Evolutionary conservation across 805 yeast genomes (phyloP), one percentile per base, ranked within the genome.

Genomic region (Candida montana): DNA sequence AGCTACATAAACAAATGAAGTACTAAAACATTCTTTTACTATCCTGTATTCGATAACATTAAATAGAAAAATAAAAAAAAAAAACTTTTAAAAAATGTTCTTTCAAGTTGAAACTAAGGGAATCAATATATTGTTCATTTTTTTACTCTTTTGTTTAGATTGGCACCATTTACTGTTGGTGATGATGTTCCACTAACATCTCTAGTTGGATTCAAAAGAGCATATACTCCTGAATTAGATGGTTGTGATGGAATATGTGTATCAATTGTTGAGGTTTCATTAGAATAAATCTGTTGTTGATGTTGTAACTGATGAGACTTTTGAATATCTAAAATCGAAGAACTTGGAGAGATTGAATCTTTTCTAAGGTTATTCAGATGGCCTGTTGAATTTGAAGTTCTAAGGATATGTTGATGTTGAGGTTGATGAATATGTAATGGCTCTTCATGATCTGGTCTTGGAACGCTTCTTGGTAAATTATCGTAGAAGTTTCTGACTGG

Each of bases 381-480:
- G 3, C 32, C 21, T 3, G 26, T 16, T 12, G 29, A 1, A 12
- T 10, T 34, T 17, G 30, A 4, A 7, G 37, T 23, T 34, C 31
- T 24, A 21, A 18, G 11, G 2, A 24, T 24, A 10, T 16, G 18
- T 18, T 17, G 32, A 15, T 35, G 28, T 12, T 15, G 29, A 32
- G 19, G 16, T 21, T 8, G 20, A 35, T 27, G 16, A 17, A 33
- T n/a, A 19, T 39, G 37, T 10, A 34, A 21, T 17, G 34, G 39
- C 18, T 42, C 45, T 29, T 42, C 41, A 10, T n/a, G 31, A 4
- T 19, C 39, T 20, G 27, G 53, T 13, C 33, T 37, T 23, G 31
- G 58, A 8, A 50, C 37, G 33, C 55, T 54, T 36, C 57, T 44
- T 39, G 58, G 57, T 28, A 54, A 55, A 23, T 53, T 51, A 2